These are phyloP conservation scores for Citrus unshiu DNA, from an alignment of 345 rosid species.

Conservation along the genomic window DNA sequence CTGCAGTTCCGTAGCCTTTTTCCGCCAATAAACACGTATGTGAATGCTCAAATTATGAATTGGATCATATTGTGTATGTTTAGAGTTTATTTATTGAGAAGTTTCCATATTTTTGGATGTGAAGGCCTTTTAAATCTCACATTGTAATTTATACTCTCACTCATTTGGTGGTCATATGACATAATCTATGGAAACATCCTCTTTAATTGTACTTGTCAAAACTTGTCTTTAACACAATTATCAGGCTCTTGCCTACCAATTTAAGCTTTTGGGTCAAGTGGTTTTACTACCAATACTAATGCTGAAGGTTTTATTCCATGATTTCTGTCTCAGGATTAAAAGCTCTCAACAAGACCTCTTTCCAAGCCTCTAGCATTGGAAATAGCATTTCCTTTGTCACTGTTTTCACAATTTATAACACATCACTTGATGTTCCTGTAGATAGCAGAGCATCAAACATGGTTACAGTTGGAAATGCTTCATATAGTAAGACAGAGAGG, in stretches of 20 bases:
- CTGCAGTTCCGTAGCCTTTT: neutral
- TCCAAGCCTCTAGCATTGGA: slow-evolving; percentile 24
- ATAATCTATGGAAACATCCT: neutral
- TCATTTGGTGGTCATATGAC: neutral
- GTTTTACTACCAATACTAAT: neutral
- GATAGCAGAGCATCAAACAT: slow-evolving; percentile 37
- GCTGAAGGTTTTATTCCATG: neutral
- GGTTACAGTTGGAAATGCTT: slow-evolving; percentile 72
- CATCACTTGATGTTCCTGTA: slow-evolving; percentile 27
- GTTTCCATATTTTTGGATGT: neutral
- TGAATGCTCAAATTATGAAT: neutral
- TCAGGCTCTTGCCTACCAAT: no score
- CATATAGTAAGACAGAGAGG: slow-evolving; percentile 62
- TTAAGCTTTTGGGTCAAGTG: no score
- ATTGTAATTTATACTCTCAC: neutral
- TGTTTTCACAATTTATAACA: slow-evolving; percentile 67
- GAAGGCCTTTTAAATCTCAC: neutral
- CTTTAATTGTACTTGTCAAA: neutral
- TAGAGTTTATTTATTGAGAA: neutral
- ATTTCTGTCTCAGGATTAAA: slow-evolving; percentile 43
- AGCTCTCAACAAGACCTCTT: slow-evolving; percentile 68
- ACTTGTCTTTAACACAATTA: no score
- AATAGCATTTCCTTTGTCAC: slow-evolving; percentile 60
- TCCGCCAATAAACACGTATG: neutral
- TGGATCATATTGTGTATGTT: neutral